Conservation (phyloP, 139 green algal species). For the Edaphochlamys debaryana region DNA sequence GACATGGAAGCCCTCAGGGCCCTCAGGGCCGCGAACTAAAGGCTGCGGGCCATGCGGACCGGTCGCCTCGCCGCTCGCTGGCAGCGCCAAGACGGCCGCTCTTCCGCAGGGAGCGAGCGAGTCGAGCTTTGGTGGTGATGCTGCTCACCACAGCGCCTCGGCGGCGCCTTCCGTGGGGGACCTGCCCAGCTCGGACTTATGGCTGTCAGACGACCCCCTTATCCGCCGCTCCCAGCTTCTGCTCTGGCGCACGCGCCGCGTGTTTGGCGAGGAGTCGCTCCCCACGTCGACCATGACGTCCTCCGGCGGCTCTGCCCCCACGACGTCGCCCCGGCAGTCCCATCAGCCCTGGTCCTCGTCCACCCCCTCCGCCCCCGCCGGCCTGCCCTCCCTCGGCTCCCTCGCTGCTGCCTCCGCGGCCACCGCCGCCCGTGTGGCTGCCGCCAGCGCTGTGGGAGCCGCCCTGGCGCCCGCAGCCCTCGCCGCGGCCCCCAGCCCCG, state of each 20-base stretch:
- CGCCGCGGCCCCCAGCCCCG: not conserved
- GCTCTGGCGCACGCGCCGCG: not conserved
- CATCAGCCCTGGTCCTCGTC: not conserved
- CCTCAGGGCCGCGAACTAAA: no score
- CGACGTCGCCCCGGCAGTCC: no score
- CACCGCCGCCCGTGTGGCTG: not conserved
- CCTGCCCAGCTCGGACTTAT: no score
- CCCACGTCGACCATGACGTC: not conserved
- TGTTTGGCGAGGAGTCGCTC: conserved; percentile 6
- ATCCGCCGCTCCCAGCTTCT: conserved; percentile 3
- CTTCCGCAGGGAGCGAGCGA: no score
- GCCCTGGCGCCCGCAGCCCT: no score
- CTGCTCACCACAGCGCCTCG: no score
- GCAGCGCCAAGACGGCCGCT: no score
- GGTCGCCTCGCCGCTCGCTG: no score
- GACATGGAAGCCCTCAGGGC: no score
- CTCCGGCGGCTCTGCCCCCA: not conserved
- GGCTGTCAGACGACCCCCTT: not conserved
- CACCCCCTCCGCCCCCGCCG: not conserved
- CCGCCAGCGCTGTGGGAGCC: not conserved
- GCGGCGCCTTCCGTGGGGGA: no score
- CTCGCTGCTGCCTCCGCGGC: not conserved
- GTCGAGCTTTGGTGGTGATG: no score
- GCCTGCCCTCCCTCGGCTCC: not conserved
- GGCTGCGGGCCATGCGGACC: not conserved